phyloP scores from a whole-genome alignment of 306 rosid genomes.

The Cucumis cinereus region DNA sequence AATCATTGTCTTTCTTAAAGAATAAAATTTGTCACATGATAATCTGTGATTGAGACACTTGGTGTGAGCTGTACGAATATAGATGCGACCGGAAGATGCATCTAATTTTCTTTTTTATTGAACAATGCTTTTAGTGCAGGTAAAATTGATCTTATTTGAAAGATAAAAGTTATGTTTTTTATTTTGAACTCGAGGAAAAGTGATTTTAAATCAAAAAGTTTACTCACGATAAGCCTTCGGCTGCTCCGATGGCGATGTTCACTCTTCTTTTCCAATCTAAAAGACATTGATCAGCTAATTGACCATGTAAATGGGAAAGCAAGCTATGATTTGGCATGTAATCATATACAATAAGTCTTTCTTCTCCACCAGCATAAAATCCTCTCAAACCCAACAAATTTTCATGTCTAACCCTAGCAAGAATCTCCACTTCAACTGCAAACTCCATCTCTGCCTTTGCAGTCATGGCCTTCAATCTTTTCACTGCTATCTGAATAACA shows the following conservation, averaged over 20 bases:
- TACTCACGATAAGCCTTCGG: constrained; percentile 68
- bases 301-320: constrained; percentile 76
- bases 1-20: no score
- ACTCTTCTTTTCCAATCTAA: constrained; percentile 69
- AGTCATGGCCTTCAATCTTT: constrained; percentile 67
- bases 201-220: no score
- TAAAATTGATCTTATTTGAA: no score
- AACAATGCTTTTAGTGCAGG: no score
- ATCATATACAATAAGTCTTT: constrained; percentile 75
- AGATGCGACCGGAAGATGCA: no score
- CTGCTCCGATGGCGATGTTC: constrained; percentile 63
- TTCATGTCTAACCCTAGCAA: constrained; percentile 77
- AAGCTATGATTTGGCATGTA: constrained; percentile 86
- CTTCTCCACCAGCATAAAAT: constrained; percentile 77
- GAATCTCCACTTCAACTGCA: constrained; percentile 91
- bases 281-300: constrained; percentile 37
- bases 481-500: constrained; percentile 67
- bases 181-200: no score
- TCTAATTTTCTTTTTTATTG: no score
- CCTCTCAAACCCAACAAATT: constrained; percentile 77
- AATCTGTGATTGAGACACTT: no score
- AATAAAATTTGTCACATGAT: no score
- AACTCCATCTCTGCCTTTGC: constrained; percentile 97
- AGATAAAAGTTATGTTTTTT: no score
- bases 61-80: no score